Evolutionary conservation across 2,329 filamentous ascomycete species (phyloP).

Genomic region (Berkeleyomyces basicola): DNA sequence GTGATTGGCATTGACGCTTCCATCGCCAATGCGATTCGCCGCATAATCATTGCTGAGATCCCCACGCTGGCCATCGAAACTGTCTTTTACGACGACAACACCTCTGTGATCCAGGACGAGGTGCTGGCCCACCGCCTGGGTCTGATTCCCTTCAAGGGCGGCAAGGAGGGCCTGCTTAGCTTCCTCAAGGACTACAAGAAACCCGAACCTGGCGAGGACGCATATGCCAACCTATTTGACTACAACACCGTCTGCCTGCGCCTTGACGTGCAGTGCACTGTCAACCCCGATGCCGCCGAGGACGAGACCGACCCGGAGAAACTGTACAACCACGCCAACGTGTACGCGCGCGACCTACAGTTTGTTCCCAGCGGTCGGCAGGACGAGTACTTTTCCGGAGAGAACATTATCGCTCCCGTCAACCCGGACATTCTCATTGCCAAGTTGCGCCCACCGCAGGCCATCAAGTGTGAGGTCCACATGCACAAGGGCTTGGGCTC

Average conservation of each 20-base stretch:
- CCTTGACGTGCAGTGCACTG: conserved; percentile 64
- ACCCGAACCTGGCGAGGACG: conserved; percentile 44
- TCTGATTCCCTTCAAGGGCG: conserved; percentile 74
- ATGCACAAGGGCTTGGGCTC: conserved; percentile 87
- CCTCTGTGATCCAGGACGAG: conserved; percentile 94
- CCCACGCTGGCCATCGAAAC: conserved; percentile 87
- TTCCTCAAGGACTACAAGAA: conserved; percentile 73
- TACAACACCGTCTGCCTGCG: conserved; percentile 74
- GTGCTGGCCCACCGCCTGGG: conserved; percentile 82
- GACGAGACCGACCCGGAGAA: conserved; percentile 67
- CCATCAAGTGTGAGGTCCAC: conserved; percentile 74
- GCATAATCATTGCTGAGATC: conserved; percentile 88
- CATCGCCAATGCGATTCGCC: conserved; percentile 91
- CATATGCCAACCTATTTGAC: conserved; percentile 47
- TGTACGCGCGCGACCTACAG: conserved; percentile 62
- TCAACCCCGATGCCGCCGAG: conserved; percentile 53
- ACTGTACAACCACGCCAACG: conserved; percentile 70
- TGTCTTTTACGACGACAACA: conserved; percentile 91
- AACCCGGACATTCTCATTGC: conserved; percentile 90
- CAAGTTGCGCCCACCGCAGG: conserved; percentile 82
- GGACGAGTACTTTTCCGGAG: conserved; percentile 48
- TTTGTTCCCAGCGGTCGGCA: conserved; percentile 67
- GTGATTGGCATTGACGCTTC: conserved; percentile 82
- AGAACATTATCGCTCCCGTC: conserved; percentile 52
- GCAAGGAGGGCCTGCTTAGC: conserved; percentile 54